A percentile compares a stretch with the other conserved stretches of the same genome.
Conservation (phyloP, 345 rosid genomes). For the Limnanthes douglasii region DNA sequence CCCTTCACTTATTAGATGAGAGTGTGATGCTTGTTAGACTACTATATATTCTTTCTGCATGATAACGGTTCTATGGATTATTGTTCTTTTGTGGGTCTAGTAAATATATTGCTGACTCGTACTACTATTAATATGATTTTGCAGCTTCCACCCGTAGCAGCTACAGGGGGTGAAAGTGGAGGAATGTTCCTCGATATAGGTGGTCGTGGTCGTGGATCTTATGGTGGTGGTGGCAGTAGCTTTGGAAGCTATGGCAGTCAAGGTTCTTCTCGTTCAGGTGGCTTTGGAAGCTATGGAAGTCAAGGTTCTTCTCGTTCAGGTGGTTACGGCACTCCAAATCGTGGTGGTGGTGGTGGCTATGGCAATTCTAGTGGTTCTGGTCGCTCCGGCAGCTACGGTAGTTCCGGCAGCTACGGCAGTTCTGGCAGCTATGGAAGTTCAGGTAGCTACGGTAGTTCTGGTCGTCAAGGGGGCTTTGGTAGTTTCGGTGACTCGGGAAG, state of each 20-base stretch:
- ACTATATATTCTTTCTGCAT: too few relatives aligned
- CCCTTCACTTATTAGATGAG: too few relatives aligned
- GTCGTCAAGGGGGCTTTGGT: conserved; percentile 16
- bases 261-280: conserved; percentile 23
- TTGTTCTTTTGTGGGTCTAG: too few relatives aligned
- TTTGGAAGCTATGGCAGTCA: too few relatives aligned
- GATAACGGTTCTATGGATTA: too few relatives aligned
- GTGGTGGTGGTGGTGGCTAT: not conserved
- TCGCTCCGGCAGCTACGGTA: conserved; percentile 8
- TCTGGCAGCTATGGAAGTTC: conserved; percentile 27
- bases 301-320: conserved; percentile 7
- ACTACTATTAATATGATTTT: not conserved
- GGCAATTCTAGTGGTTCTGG: conserved; percentile 13
- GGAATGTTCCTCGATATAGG: conserved; percentile 29
- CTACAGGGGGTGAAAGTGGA: conserved; percentile 30
- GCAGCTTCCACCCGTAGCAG: too few relatives aligned
- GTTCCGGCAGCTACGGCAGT: conserved; percentile 15
- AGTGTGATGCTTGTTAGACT: too few relatives aligned
- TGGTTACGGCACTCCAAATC: conserved; percentile 5
- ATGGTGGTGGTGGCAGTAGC: conserved; percentile 11
- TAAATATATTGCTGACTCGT: too few relatives aligned
- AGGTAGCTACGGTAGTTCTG: conserved; percentile 20
- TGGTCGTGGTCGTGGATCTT: conserved; percentile 9
- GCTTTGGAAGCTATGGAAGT: conserved; percentile 13
- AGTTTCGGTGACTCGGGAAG: conserved; percentile 20